These are phyloP conservation scores for Ambrosia artemisiifolia DNA, from an alignment of 129 eudicot species.

Conservation along the genomic window DNA sequence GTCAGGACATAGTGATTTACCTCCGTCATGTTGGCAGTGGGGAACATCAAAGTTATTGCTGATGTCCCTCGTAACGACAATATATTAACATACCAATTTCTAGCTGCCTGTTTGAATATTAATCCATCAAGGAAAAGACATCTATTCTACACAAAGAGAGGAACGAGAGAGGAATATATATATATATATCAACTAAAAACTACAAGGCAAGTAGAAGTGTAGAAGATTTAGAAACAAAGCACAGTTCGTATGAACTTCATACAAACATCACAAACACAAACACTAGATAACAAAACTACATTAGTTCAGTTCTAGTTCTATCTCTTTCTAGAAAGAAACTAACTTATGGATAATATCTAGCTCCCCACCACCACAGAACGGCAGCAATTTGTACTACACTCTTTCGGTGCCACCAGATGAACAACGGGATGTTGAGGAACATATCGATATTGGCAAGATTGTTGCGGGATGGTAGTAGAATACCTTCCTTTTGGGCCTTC, in stretches of 20 bases:
- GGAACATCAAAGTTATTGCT: too few species aligned
- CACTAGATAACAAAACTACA: slow-evolving; percentile 2
- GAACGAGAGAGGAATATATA: too few species aligned
- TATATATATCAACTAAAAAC: too few species aligned
- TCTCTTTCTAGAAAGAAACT: neutral
- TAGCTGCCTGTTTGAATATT: neutral
- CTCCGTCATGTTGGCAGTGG: too few species aligned
- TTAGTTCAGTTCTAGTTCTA: neutral
- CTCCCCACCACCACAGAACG: slow-evolving; percentile 20
- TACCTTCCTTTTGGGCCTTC: slow-evolving; percentile 22
- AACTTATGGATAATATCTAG: neutral
- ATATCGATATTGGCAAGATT: slow-evolving; percentile 41
- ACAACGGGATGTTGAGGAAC: slow-evolving; percentile 35
- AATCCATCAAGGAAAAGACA: neutral
- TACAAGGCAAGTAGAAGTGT: too few species aligned
- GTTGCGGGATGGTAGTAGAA: slow-evolving; percentile 26
- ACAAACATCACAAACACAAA: slow-evolving; percentile 12
- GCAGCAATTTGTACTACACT: slow-evolving; percentile 2
- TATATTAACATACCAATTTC: neutral
- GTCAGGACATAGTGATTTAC: too few species aligned
- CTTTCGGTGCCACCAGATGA: slow-evolving; percentile 15
- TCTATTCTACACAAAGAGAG: neutral
- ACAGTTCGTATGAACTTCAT: slow-evolving; percentile 15
- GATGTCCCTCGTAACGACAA: neutral
- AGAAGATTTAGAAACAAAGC: slow-evolving; percentile 10